Conservation (phyloP, 1,284 basidiomycete genomes). For the Mycosarcoma mackinlayi region DNA sequence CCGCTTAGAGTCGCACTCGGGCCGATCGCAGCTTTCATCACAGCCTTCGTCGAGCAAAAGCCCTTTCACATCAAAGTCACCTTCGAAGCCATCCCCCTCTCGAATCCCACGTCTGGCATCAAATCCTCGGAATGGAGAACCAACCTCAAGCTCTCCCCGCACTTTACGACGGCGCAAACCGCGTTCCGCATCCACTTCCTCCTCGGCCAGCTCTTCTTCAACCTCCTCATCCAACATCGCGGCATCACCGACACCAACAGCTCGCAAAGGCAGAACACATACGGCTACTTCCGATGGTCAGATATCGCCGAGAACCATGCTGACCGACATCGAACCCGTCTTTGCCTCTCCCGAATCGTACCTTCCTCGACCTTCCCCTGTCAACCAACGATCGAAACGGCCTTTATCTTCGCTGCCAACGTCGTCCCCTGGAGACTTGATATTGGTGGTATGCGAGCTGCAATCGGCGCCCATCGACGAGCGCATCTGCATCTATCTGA, state of each 20-base stretch:
- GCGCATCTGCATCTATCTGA: constrained; percentile 40
- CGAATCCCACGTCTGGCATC: constrained; percentile 17
- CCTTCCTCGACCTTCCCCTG: background rate
- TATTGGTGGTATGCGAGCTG: constrained; percentile 45
- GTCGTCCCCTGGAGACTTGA: constrained; percentile 28
- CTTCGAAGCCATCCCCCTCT: constrained; percentile 12
- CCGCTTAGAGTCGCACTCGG: constrained; percentile 35
- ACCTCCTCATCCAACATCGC: background rate
- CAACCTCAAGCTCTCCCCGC: background rate
- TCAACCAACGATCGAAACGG: background rate
- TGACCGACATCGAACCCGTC: constrained; percentile 22
- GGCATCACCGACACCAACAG: constrained; percentile 12
- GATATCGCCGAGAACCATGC: constrained; percentile 8
- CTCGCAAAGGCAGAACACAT: background rate
- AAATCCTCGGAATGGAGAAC: constrained; percentile 1
- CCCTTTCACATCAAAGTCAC: background rate
- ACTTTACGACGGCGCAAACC: background rate
- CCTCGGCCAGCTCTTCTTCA: constrained; percentile 8
- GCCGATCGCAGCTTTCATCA: constrained; percentile 10
- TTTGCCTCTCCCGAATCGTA: constrained; percentile 29
- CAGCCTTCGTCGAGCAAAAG: background rate
- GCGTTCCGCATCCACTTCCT: constrained; percentile 6
- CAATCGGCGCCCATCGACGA: constrained; percentile 41
- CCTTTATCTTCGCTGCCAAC: constrained; percentile 7
- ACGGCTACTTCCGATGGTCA: background rate